Conservation (phyloP, 345 rosid species). For the Kernera saxatilis region DNA sequence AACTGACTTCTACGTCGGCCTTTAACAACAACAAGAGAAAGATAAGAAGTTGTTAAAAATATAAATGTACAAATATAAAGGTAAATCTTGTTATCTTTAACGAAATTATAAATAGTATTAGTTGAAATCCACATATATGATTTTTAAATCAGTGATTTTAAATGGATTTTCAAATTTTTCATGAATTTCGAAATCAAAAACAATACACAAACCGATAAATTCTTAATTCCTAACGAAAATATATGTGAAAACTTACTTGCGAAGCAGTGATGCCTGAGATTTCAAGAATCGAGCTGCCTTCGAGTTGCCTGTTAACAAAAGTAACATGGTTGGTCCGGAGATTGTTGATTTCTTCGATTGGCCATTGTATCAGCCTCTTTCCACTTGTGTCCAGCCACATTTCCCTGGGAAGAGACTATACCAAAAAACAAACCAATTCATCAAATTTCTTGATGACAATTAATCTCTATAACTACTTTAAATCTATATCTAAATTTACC, state of each 20-base stretch:
- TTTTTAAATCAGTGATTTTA: not conserved
- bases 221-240: not conserved
- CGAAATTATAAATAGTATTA: not conserved
- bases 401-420: constrained; percentile 51
- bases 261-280: constrained; percentile 46
- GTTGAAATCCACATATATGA: not conserved
- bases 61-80: not conserved
- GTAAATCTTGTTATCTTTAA: not conserved
- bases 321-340: constrained; percentile 34
- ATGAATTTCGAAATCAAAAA: not conserved
- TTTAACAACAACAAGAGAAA: not conserved
- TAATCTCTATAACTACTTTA: not conserved
- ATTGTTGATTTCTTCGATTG: constrained; percentile 51
- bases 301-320: constrained; percentile 16
- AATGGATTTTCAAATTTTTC: no score
- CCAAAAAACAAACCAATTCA: not conserved
- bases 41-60: not conserved
- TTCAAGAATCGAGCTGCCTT: constrained; percentile 36
- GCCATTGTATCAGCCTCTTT: constrained; percentile 60
- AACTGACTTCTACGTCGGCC: constrained; percentile 56
- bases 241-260: constrained; percentile 27
- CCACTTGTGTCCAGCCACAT: constrained; percentile 51
- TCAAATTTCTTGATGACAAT: not conserved
- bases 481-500: constrained; percentile 28
- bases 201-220: not conserved